Conservation (phyloP, 2,329 filamentous ascomycete genomes). For the Periconia sp. region DNA sequence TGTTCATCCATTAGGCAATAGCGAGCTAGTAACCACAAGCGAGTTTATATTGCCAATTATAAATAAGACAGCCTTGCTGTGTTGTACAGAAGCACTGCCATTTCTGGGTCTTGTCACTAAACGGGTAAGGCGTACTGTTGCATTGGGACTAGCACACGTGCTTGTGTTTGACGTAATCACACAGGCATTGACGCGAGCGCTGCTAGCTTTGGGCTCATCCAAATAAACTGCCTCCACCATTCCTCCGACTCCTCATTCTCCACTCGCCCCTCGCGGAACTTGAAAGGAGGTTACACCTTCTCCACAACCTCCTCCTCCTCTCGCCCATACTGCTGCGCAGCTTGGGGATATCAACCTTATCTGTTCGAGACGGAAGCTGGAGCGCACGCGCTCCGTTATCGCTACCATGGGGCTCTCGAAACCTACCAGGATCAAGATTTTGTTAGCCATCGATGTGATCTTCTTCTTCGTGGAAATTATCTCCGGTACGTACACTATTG, state of each 20-base stretch:
- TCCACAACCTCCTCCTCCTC: neutral
- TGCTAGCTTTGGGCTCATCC: neutral
- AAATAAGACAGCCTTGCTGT: no score
- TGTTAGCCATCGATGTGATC: conserved; percentile 83
- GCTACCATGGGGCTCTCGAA: conserved; percentile 82
- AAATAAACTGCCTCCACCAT: neutral
- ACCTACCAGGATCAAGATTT: conserved; percentile 85
- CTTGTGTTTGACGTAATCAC: neutral
- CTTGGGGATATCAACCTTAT: neutral
- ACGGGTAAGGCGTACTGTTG: neutral
- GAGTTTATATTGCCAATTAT: no score
- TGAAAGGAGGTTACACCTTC: neutral
- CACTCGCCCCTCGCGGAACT: neutral
- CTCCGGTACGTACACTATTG: conserved; percentile 54
- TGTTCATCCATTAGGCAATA: neutral
- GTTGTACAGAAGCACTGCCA: no score
- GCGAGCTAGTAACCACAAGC: no score
- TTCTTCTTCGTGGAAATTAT: conserved; percentile 92
- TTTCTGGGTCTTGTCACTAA: no score
- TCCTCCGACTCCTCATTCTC: neutral
- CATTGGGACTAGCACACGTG: neutral
- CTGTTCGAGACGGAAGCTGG: neutral
- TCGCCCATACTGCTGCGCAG: neutral
- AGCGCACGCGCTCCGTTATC: conserved; percentile 14
- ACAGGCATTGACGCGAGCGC: neutral